Conservation (phyloP, 805 yeast genomes). For the Candida patagonica region DNA sequence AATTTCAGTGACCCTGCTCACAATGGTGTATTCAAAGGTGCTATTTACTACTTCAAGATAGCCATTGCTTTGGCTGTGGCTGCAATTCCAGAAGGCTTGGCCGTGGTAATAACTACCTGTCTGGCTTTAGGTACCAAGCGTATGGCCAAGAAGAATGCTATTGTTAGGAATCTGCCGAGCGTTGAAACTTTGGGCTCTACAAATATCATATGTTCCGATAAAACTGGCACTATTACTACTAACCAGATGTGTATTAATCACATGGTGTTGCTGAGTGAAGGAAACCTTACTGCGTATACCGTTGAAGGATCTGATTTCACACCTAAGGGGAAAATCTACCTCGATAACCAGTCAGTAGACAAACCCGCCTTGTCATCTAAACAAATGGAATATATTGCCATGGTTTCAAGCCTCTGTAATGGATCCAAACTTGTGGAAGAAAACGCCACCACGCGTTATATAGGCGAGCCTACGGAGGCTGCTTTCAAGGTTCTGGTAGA, state of each 20-base stretch:
- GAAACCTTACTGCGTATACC: slow-evolving; percentile 28
- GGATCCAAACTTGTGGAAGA: slow-evolving; percentile 27
- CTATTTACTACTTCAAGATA: slow-evolving; percentile 88
- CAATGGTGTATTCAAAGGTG: slow-evolving; percentile 66
- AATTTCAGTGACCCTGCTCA: slow-evolving; percentile 36
- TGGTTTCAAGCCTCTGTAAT: slow-evolving; percentile 36
- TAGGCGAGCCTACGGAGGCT: slow-evolving; percentile 51
- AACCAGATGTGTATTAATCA: slow-evolving; percentile 27
- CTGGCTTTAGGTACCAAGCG: slow-evolving; percentile 88
- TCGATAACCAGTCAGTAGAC: slow-evolving; percentile 19
- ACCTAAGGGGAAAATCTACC: slow-evolving; percentile 21
- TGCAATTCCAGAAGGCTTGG: slow-evolving; percentile 96
- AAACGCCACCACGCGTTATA: slow-evolving; percentile 22
- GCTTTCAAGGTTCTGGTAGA: slow-evolving; percentile 37
- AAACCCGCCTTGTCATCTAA: slow-evolving; percentile 6
- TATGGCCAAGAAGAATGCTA: slow-evolving; percentile 91
- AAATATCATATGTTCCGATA: slow-evolving; percentile 32
- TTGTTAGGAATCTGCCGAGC: slow-evolving; percentile 56
- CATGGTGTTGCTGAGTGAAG: slow-evolving; percentile 27
- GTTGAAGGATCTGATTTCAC: slow-evolving; percentile 32
- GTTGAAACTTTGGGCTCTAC: slow-evolving; percentile 21
- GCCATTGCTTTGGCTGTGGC: slow-evolving; percentile 96
- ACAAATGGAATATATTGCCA: slow-evolving; percentile 24
- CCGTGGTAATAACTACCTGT: slow-evolving; percentile 94
- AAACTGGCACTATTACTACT: slow-evolving; percentile 32